These are phyloP conservation scores for Glycine latifolia DNA, from an alignment of 306 rosid species.

Conservation along the genomic window DNA sequence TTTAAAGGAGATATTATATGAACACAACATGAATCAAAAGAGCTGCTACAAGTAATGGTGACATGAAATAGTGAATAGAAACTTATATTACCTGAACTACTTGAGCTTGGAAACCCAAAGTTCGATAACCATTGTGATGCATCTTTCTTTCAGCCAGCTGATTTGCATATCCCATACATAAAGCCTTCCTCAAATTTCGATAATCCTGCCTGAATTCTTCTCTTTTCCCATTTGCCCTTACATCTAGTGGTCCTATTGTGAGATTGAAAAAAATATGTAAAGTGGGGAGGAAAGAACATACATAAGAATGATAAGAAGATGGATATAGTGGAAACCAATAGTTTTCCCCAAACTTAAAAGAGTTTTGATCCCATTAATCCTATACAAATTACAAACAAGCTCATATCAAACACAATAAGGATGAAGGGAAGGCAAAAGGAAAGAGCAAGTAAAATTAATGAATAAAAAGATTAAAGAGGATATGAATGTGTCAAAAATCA, in stretches of 20 bases:
- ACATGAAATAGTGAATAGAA: constrained; percentile 27
- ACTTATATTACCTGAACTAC: constrained; percentile 81
- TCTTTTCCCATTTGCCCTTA: constrained; percentile 57
- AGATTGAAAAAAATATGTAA: constrained; percentile 26
- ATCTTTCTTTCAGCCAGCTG: constrained; percentile 98
- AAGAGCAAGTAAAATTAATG: constrained; percentile 1
- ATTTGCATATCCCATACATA: constrained; percentile 92
- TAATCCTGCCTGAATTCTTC: constrained; percentile 62
- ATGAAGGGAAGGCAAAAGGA: background rate
- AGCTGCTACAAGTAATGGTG: constrained; percentile 28
- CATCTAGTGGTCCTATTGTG: constrained; percentile 69
- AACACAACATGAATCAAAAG: constrained; percentile 9
- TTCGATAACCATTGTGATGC: constrained; percentile 95
- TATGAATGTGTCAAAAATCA: constrained; percentile 32
- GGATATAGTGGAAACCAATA: background rate
- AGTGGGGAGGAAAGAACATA: constrained; percentile 18
- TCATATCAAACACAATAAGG: constrained; percentile 28
- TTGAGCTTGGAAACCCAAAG: constrained; percentile 87
- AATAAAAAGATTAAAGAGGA: background rate
- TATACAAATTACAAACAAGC: background rate
- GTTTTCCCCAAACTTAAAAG: background rate
- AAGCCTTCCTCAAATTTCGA: constrained; percentile 81
- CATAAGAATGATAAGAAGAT: background rate
- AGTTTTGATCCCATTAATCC: constrained; percentile 18
- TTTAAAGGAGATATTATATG: constrained; percentile 31